Evolutionary conservation across 73 alveolate genomes (phyloP), one percentile per base, ranked within the genome.

Genomic region (Halteria grandinella): DNA sequence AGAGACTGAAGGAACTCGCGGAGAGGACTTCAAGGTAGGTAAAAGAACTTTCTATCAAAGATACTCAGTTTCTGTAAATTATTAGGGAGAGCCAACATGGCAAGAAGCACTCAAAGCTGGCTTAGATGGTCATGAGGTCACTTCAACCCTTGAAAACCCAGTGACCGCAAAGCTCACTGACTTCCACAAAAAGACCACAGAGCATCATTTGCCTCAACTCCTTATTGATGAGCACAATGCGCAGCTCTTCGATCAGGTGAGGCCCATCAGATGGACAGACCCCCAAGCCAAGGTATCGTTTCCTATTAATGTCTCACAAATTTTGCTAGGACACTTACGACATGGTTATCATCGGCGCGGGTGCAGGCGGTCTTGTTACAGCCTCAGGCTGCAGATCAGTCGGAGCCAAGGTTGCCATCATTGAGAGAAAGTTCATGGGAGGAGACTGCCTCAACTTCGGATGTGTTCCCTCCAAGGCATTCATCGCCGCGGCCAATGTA

Each of bases 381-480:
- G 85, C 91, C 15, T 63, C 83, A 29, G 89, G 91, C 1, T 24
- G 84, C 6, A 72, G 86, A 25, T 55, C 66, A 2, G 73, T 89
- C 14, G 97, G 97, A 4, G 95, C 94, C 25, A 88, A 73, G 62
- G 88, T 82, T 17, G 97, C 97, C 18, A 47, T 91, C 25, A 87
- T 91, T 37, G 97, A 91, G 59, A 59, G 89, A 53, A 72, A 55
- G 39, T 44, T 87, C 71, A 84, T 85, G 63, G 94, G 94, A 45
- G 97, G 97, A 23, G 96, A 89, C 44, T 89, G 96, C 69, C 58
- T 87, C 27, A 89, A 87, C 41, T 66, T 55, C 25, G 97, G 97
- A 41, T 91, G 97, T 59, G 97, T 91, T 29, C 97, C 97, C 24
- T 91, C 97, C 20, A 91, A 91, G 62, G 93, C 97, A 0, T 77